Evolutionary conservation across 495 filamentous ascomycete genomes (phyloP).

Genomic region (Choiromyces venosus): DNA sequence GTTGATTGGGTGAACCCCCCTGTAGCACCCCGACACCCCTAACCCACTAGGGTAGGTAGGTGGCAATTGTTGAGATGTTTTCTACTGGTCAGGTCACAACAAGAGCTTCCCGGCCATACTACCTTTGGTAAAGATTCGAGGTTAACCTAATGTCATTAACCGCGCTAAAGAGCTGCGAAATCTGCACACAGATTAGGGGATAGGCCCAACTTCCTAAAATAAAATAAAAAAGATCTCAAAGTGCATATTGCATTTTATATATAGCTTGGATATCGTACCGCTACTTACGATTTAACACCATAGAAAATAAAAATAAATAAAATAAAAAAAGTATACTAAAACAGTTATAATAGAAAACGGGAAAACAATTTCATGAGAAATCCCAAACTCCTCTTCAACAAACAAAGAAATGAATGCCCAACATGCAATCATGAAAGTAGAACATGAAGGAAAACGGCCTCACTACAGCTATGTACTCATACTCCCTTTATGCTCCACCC

Average conservation of each 20-base stretch:
- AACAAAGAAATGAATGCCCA: not conserved
- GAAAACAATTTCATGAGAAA: not conserved
- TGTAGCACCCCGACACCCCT: no score
- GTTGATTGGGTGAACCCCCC: no score
- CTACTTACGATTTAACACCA: not conserved
- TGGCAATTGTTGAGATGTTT: no score
- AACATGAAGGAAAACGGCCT: not conserved
- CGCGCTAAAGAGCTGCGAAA: no score
- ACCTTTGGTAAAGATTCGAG: no score
- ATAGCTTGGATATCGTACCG: not conserved
- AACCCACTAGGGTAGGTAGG: no score
- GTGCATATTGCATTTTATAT: not conserved
- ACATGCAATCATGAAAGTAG: not conserved
- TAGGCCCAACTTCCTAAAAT: not conserved
- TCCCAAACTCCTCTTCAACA: not conserved
- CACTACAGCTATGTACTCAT: not conserved
- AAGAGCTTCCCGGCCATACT: no score
- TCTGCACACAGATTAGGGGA: no score
- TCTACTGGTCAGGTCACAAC: no score
- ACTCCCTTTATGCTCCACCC: not conserved
- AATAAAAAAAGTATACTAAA: not conserved
- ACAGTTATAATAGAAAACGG: not conserved
- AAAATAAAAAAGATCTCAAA: not conserved
- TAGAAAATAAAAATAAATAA: not conserved
- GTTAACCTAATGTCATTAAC: no score